Evolutionary conservation across 2,329 filamentous ascomycete species (phyloP), one percentile per base, ranked within the genome.

Genomic region (Huntiella abstrusa): DNA sequence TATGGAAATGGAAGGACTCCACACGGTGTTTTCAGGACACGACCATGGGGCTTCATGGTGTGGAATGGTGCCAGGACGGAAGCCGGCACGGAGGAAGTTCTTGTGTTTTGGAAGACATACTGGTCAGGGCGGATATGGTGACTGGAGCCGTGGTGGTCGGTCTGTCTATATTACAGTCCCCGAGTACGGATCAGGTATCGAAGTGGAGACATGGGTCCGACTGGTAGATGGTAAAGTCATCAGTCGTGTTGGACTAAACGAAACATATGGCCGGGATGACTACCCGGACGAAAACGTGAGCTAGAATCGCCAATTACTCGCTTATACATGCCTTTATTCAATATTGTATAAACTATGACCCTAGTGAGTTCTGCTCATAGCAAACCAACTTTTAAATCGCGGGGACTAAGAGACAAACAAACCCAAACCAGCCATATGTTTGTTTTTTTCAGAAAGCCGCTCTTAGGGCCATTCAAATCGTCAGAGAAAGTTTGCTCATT

Each of bases 71-170:
- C 36, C 13, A 12, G 12, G 7, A 17, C 43, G 17, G 39, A 42
- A 66, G 11, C 45, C 48, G 8, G 33, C 28, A n/a, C 12, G 34
- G 34, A 36, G 12, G 34, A 22, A 22, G 12, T 52, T 52, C 40
- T 53, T 71, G 7, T 71, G 68, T 53, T 81, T 78, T 54, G 75
- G 75, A 4, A 72, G 80, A 52, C 77, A 79, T 52, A 70, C 74
- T 0, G 79, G 80, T 0, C 83, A 83, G 47, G 80, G 78, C 0
- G 79, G 80, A 0, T 83, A 83, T 53, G 75, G 77, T 0, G 64
- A 65, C 40, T 80, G 72, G 71, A 68, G 69, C 7, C 69, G 78
- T 0, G 79, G 78, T 1, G 66, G 68, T 4, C 63, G 75, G 1
- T 70, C 78, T 52, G 59, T 80, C 10, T 53, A 39, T 16, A 13